Percentiles rank a stretch among this genome's conserved stretches.
Conservation (phyloP, 2,329 filamentous ascomycete genomes). For the Myotisia sp. region DNA sequence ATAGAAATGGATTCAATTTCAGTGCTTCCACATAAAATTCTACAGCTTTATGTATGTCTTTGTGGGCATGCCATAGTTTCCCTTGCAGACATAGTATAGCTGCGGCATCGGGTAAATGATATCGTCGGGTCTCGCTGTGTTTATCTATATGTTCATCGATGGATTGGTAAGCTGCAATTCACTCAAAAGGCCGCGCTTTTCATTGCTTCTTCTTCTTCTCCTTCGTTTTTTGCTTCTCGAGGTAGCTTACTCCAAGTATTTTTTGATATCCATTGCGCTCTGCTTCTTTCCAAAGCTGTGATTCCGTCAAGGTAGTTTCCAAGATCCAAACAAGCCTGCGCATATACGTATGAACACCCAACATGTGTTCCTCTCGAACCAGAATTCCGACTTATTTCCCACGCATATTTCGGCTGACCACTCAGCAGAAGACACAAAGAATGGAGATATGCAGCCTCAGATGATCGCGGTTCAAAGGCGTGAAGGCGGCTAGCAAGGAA, state of each 20-base stretch:
- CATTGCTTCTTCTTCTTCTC: too few relatives aligned
- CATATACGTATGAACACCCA: constrained; percentile 82
- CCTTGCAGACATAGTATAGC: constrained; percentile 72
- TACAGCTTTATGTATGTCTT: constrained; percentile 67
- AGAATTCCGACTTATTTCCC: constrained; percentile 61
- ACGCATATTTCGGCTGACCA: constrained; percentile 71
- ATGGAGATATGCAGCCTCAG: constrained; percentile 69
- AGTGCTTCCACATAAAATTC: constrained; percentile 77
- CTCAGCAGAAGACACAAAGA: constrained; percentile 72
- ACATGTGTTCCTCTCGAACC: constrained; percentile 60
- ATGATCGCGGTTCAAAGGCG: constrained; percentile 67
- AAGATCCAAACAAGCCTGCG: constrained; percentile 69
- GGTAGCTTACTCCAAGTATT: constrained; percentile 57
- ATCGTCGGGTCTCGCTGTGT: constrained; percentile 61
- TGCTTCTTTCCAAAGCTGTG: constrained; percentile 67
- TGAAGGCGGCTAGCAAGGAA: constrained; percentile 82
- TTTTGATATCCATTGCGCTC: constrained; percentile 58
- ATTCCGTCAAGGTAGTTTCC: constrained; percentile 71
- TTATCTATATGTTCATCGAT: constrained; percentile 37
- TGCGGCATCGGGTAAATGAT: constrained; percentile 66
- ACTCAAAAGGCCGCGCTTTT: too few relatives aligned
- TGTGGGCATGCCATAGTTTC: constrained; percentile 71
- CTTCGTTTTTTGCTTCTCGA: too few relatives aligned
- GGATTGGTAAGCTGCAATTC: constrained; percentile 2
- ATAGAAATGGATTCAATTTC: constrained; percentile 88